Base-by-base conservation (phyloP, 352 stramenopile species). In the Phytophthora ohioensis region DNA sequence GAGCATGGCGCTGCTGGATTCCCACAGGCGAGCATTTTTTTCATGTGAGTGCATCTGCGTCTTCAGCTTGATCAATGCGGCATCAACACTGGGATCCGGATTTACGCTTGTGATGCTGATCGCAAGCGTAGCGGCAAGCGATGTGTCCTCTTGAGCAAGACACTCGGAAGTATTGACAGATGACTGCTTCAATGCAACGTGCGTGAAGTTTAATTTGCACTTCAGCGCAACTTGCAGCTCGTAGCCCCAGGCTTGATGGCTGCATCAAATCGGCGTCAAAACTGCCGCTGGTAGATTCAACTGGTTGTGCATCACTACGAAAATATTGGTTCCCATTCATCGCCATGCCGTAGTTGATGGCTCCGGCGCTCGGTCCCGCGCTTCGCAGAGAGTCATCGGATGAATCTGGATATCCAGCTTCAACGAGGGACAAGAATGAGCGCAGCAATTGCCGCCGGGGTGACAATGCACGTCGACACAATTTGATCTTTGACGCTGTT, bases 181-280 rank as follows among this genome's bases (percentile, higher is more conserved):
- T 27, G 21, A 27, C 21, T 27, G 21, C 21, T 27, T 27, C 21
- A 27, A 27, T 27, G n/a, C n/a, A 17, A 49, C 43, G 5, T 49
- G 13, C 13, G 21, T 47, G 4, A 27, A 27, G 36, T 42, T 15
- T 42, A 12, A 42, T 42, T 15, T 54, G 43, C 43, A 49, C 21
- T n/a, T 21, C 47, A 48, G 15, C 10, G 2, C 3, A 47, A 47
- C 7, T 47, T 0, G 11, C 41, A 47, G 5, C 41, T 48, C 17
- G 17, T 27, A 31, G n/a, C n/a, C 13, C 32, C 49, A 57, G 5
- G 32, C 34, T n/a, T 57, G 13, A 15, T 57, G 15, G 49, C 49
- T 57, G 49, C 49, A 57, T 57, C 49, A 43, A 57, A 34, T 57
- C 32, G 49, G 31, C 15, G 49, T 42, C 49, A 42, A 43, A 57